These are phyloP conservation scores for Pyrenochaeta sp. DNA, from an alignment of 2,329 filamentous ascomycete species.

Conservation along the genomic window DNA sequence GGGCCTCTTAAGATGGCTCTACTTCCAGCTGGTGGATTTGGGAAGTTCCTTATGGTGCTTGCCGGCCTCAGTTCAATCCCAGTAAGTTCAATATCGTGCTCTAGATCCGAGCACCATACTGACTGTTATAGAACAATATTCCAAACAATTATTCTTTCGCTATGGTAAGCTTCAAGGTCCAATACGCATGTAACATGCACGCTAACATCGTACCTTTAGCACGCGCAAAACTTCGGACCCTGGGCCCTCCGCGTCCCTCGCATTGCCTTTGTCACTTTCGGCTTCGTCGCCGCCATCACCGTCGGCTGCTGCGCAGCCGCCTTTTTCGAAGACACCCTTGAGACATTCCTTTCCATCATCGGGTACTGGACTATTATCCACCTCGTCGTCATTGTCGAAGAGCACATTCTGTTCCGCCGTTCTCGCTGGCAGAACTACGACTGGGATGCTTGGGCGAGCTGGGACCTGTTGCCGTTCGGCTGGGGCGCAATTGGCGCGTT, in stretches of 20 bases:
- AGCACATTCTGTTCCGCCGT: constrained; percentile 47
- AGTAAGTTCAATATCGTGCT: no score
- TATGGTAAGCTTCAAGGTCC: constrained; percentile 7
- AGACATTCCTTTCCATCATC: constrained; percentile 38
- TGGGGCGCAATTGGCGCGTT: constrained; percentile 48
- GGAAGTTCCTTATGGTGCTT: constrained; percentile 47
- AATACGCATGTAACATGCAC: no score
- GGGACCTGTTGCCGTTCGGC: constrained; percentile 40
- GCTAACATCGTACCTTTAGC: constrained; percentile 4
- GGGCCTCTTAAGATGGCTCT: constrained; percentile 45
- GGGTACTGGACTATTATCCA: constrained; percentile 43
- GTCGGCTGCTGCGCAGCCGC: constrained; percentile 46
- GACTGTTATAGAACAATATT: constrained; percentile 40
- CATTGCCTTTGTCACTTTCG: constrained; percentile 45
- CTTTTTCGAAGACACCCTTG: constrained; percentile 38
- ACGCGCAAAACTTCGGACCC: constrained; percentile 47
- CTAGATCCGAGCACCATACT: no score
- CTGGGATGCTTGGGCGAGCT: constrained; percentile 44
- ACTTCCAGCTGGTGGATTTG: constrained; percentile 44
- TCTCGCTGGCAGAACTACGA: constrained; percentile 44
- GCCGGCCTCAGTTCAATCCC: constrained; percentile 46
- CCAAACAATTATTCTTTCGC: constrained; percentile 51
- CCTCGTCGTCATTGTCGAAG: constrained; percentile 45
- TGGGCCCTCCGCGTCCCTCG: constrained; percentile 46
- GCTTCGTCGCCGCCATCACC: constrained; percentile 42